Evolutionary conservation across 1,139 yeast species (phyloP).

Genomic region (Pneumocystis canis): DNA sequence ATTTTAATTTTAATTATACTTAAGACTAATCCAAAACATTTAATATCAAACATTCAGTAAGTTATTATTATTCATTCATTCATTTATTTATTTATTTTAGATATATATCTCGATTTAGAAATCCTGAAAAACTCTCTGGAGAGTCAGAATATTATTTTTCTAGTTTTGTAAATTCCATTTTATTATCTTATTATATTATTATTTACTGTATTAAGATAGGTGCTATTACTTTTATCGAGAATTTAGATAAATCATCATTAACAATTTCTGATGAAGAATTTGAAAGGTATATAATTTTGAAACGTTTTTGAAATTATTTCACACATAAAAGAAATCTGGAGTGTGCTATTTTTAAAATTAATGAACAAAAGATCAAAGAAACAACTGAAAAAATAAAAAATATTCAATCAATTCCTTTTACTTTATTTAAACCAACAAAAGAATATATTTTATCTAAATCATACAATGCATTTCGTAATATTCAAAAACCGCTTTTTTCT

Average conservation of each 20-base stretch:
- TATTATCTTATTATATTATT: not conserved
- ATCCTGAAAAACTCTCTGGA: conserved; percentile 61
- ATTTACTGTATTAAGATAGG: conserved; percentile 34
- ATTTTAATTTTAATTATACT: conserved; percentile 64
- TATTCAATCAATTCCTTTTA: not conserved
- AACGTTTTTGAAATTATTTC: not conserved
- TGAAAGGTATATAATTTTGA: conserved; percentile 23
- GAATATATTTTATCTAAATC: not conserved
- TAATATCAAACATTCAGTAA: conserved; percentile 66
- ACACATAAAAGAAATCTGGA: not conserved
- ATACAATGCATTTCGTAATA: not conserved
- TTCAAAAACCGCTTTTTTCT: not conserved
- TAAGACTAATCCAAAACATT: conserved; percentile 44
- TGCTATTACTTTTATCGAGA: conserved; percentile 61
- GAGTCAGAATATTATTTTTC: conserved; percentile 81
- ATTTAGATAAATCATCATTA: conserved; percentile 41
- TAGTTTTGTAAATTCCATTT: conserved; percentile 30
- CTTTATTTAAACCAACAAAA: not conserved
- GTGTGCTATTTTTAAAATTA: not conserved
- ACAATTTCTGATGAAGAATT: conserved; percentile 50
- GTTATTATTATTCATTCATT: conserved; percentile 1
- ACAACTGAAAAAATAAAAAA: not conserved
- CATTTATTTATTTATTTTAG: conserved; percentile 34
- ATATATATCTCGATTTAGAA: conserved; percentile 40
- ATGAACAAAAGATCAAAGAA: not conserved